Evolutionary conservation across 2,329 filamentous ascomycete species (phyloP), one percentile per base, ranked within the genome.

Genomic region (Cladorrhinum sp.): DNA sequence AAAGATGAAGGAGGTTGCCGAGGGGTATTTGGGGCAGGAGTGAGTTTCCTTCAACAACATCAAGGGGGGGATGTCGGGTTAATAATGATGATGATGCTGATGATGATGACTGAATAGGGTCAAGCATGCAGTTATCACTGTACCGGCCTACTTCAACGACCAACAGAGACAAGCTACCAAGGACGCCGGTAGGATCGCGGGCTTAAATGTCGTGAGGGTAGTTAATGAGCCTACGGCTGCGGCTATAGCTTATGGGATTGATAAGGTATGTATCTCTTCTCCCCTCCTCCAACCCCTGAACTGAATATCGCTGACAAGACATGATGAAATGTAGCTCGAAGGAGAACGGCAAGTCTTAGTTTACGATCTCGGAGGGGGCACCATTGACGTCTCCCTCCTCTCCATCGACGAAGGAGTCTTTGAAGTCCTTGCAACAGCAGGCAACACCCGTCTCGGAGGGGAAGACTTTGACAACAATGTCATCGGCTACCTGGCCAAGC

Each of bases 391-490:
- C 52, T 93, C 92, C 58, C 90, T 97, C 66, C 85, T 97, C 58
- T 92, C 89, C 58, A 93, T 96, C 66, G 92, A 96, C 70, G 83
- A 92, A 72, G 92, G 92, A 74, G 89, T 95, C 69, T 96, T 96
- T 75, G 92, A 96, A 81, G 93, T 97, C 69, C 80, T 93, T 78
- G 89, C 93, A 77, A 96, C 92, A 70, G 92, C 92, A 73, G 93
- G 93, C 90, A 91, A 96, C 77, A 96, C 93, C 69, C 92, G 96
- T 77, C 86, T 97, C 68, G 93, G 93, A 88, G 92, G 93, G 86
- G 92, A 98, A 78, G 93, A 98, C 82, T 98, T 98, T 77, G 93
- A 98, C 78, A 92, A 98, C 85, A 88, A 93, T 75, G 85, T 99
- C 77, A 96, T 98, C 82, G 90, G 89, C 83, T 85, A 93, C 87